These are phyloP conservation scores for Suillus brevipes DNA, from an alignment of 768 basidiomycete genomes.

Conservation along the genomic window DNA sequence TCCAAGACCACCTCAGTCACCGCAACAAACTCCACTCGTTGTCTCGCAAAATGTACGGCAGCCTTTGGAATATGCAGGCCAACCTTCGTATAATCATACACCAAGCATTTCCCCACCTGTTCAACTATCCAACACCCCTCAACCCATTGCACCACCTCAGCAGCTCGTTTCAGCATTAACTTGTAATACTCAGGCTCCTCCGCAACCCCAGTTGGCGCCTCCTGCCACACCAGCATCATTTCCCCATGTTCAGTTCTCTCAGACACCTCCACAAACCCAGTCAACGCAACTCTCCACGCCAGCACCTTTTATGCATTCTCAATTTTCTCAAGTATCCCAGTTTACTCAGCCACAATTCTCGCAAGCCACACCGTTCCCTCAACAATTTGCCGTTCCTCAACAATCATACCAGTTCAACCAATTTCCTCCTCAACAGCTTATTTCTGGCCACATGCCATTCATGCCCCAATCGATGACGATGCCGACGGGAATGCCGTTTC, in stretches of 20 bases:
- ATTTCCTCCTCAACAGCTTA: neutral
- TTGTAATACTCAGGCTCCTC: slow-evolving; percentile 13
- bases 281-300: slow-evolving; percentile 17
- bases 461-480: neutral
- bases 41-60: slow-evolving; percentile 5
- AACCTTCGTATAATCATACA: slow-evolving; percentile 6
- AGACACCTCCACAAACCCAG: slow-evolving; percentile 15
- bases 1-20: neutral
- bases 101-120: neutral
- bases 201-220: slow-evolving; percentile 21
- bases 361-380: slow-evolving; percentile 20
- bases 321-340: slow-evolving; percentile 15
- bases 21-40: slow-evolving; percentile 1
- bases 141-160: slow-evolving; percentile 12
- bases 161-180: slow-evolving; percentile 14
- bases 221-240: slow-evolving; percentile 1
- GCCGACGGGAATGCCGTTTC: neutral
- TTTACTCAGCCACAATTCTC: slow-evolving; percentile 22
- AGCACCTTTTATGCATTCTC: slow-evolving; percentile 7
- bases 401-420: slow-evolving; percentile 5
- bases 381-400: slow-evolving; percentile 13
- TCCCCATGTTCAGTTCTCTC: slow-evolving; percentile 12
- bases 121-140: slow-evolving; percentile 9
- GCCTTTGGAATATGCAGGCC: slow-evolving; percentile 1
- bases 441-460: slow-evolving; percentile 2